These are phyloP conservation scores for Fusarium pilosicola DNA, from an alignment of 2,329 filamentous ascomycete genomes.

Conservation along the genomic window DNA sequence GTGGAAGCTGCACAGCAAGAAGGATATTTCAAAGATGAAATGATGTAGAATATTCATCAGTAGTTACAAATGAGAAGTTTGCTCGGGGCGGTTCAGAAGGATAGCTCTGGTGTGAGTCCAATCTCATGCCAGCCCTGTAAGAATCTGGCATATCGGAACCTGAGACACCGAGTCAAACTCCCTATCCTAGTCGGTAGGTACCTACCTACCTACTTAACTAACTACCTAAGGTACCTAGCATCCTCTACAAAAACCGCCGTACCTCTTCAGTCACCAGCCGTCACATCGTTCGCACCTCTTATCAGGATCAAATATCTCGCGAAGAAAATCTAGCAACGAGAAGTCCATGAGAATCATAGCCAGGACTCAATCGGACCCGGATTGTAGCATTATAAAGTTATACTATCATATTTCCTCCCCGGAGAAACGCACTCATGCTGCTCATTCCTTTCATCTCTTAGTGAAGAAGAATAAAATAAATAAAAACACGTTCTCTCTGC, in stretches of 20 bases:
- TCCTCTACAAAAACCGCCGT: background rate
- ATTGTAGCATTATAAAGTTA: slow-evolving; percentile 41
- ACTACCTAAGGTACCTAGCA: background rate
- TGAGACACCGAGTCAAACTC: background rate
- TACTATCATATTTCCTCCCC: slow-evolving; percentile 38
- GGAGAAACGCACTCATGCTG: slow-evolving; percentile 8
- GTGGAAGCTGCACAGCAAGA: slow-evolving; percentile 34
- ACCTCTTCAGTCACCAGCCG: background rate
- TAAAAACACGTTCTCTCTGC: slow-evolving; percentile 20
- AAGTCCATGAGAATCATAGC: slow-evolving; percentile 39
- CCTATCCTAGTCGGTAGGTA: background rate
- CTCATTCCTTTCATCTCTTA: slow-evolving; percentile 10
- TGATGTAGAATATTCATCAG: background rate
- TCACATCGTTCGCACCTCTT: background rate
- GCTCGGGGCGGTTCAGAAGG: background rate
- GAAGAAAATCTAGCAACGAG: background rate
- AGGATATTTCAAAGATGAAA: background rate
- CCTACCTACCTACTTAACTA: background rate
- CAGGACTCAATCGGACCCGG: slow-evolving; percentile 36
- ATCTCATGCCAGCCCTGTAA: background rate
- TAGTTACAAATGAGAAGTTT: background rate
- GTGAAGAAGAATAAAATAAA: background rate
- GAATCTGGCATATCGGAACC: background rate
- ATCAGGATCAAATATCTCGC: background rate
- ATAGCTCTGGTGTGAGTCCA: background rate